Base-by-base conservation (phyloP, 1,284 basidiomycete genomes). In the Austropuccinia psidii region DNA sequence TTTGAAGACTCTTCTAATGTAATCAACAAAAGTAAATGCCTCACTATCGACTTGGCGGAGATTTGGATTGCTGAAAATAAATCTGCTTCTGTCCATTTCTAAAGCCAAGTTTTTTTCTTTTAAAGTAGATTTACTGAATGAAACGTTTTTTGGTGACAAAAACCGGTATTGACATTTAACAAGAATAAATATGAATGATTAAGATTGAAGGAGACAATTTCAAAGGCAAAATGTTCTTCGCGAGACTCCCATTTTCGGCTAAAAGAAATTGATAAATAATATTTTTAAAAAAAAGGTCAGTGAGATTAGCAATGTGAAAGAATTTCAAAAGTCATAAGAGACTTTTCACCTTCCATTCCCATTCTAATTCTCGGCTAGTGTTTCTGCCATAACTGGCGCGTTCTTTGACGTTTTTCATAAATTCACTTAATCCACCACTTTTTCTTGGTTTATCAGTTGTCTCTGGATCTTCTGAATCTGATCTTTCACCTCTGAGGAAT, bases 191-290 rank as follows among this genome's bases (percentile, higher is more conserved):
- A n/a, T n/a, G n/a, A n/a, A n/a, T n/a, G n/a, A n/a, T n/a, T 11
- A 27, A 55, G n/a, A 5, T 11, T 55, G 17, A n/a, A 31, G 17
- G 11, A 31, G 45, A 65, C 17, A 31, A 15, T 37, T 33, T 62
- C 21, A 72, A 33, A 72, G 43, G 33, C 61, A 50, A 47, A 72
- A 72, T 50, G 47, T 72, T 39, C 68, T 24, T 19, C 68, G 55
- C 49, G 68, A 72, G 8, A 72, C 68, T 60, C 68, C 58, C 68
- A 72, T 72, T 4, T 72, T 72, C 8, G 68, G 57, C 68, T 72
- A 27, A 31, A 35, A 29, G 27, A 35, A 21, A 65, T 24, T 21
- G n/a, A 45, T 45, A 1, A 62, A 62, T 24, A 60, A 15, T 19
- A 47, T 29, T 47, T 47, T 15, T 9, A 47, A 37, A 37, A 4